Percentiles rank a stretch among this genome's conserved stretches.
These are phyloP conservation scores for Phoenix roebelenii DNA, from an alignment of 176 grass and related monocot species.

Conservation along the genomic window DNA sequence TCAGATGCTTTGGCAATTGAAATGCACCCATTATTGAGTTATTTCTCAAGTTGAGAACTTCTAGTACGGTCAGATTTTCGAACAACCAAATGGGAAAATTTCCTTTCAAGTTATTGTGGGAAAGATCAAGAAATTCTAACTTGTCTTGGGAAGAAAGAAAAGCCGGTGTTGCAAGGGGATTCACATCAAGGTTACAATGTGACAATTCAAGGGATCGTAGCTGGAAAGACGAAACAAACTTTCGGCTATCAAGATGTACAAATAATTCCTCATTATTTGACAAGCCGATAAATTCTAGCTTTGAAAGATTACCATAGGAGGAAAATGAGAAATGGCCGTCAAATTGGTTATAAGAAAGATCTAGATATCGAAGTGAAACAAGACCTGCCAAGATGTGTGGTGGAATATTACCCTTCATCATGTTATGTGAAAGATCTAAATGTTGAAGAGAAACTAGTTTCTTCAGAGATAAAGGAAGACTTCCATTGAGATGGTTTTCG, in stretches of 20 bases:
- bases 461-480: conserved; percentile 3
- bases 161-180: conserved; percentile 1
- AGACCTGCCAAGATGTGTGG: not conserved
- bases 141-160: conserved; percentile 20
- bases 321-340: conserved; percentile 9
- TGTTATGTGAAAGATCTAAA: conserved; percentile 13
- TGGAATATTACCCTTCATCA: conserved; percentile 17
- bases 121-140: conserved; percentile 21
- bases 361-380: not conserved
- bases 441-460: conserved; percentile 5
- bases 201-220: conserved; percentile 13
- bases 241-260: not conserved
- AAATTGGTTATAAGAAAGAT: not conserved
- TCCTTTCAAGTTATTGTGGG: conserved; percentile 19
- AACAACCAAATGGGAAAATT: conserved; percentile 26
- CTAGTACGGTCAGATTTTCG: conserved; percentile 4
- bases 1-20: not conserved
- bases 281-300: not conserved
- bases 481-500: conserved; percentile 7
- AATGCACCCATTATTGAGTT: conserved; percentile 24
- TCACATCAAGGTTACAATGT: conserved; percentile 20
- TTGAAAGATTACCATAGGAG: not conserved
- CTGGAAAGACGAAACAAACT: conserved; percentile 18
- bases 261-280: conserved; percentile 16
- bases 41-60: conserved; percentile 8